A percentile compares a stretch with the other conserved stretches of the same genome.
These are phyloP conservation scores for Camptophora hylomeconis DNA, from an alignment of 2,329 filamentous ascomycete genomes.

Conservation along the genomic window DNA sequence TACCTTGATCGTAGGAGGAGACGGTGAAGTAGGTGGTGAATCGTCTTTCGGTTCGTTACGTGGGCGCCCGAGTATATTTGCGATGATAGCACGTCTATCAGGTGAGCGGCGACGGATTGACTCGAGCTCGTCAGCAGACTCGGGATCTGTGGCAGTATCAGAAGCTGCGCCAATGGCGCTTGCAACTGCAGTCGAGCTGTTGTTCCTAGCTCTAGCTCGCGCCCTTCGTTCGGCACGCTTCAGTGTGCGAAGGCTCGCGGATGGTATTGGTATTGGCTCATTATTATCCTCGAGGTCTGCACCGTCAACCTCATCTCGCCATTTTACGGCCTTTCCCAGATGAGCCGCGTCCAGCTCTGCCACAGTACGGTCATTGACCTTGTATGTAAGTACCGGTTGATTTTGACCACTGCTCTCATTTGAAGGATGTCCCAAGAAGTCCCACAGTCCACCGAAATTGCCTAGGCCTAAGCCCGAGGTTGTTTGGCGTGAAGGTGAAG, in stretches of 20 bases:
- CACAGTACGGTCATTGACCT: slow-evolving; percentile 10
- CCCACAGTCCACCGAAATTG: slow-evolving; percentile 31
- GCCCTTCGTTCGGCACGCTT: slow-evolving; percentile 17
- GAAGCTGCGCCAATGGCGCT: slow-evolving; percentile 1
- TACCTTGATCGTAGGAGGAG: slow-evolving; percentile 11
- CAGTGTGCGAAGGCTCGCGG: slow-evolving; percentile 13
- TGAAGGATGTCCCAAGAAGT: slow-evolving; percentile 19
- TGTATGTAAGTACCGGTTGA: slow-evolving; percentile 9
- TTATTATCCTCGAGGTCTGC: slow-evolving; percentile 20
- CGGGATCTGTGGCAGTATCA: slow-evolving; percentile 16
- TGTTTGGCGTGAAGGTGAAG: neutral
- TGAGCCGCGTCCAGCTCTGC: slow-evolving; percentile 11
- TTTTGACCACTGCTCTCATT: slow-evolving; percentile 4
- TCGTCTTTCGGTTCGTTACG: slow-evolving; percentile 8
- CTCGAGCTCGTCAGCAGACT: slow-evolving; percentile 18
- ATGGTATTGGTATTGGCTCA: slow-evolving; percentile 8
- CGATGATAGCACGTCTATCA: slow-evolving; percentile 19
- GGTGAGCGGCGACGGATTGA: slow-evolving; percentile 11
- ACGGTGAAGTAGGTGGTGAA: slow-evolving; percentile 17
- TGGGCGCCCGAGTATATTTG: slow-evolving; percentile 16
- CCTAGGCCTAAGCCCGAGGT: slow-evolving; percentile 20
- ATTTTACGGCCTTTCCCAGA: slow-evolving; percentile 19
- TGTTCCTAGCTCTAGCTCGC: slow-evolving; percentile 16
- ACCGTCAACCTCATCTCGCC: slow-evolving; percentile 21
- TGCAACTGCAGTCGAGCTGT: slow-evolving; percentile 5